A percentile compares a stretch with the other conserved stretches of the same genome.
These are phyloP conservation scores for Draba incana DNA, from an alignment of 345 rosid species.

Conservation along the genomic window DNA sequence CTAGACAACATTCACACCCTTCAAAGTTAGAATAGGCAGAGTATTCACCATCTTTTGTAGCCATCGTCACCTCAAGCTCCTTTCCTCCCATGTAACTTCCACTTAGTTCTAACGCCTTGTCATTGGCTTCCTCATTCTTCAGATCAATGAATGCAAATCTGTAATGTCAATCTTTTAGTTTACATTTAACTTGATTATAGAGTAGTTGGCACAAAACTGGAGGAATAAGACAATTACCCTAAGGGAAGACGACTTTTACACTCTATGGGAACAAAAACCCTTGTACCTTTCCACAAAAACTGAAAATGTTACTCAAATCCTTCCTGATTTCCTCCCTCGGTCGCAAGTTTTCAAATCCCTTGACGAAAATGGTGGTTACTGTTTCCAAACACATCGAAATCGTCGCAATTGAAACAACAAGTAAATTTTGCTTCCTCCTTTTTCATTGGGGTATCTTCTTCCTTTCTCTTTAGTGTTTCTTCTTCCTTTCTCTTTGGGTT, in stretches of 20 bases:
- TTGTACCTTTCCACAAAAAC: constrained; percentile 59
- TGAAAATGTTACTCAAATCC: constrained; percentile 52
- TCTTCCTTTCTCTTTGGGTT: too few relatives aligned
- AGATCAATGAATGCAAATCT: constrained; percentile 65
- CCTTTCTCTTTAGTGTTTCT: too few relatives aligned
- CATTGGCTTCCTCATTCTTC: constrained; percentile 36
- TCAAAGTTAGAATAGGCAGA: too few relatives aligned
- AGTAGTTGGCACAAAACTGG: background rate
- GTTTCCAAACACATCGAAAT: constrained; percentile 37
- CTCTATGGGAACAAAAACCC: constrained; percentile 58
- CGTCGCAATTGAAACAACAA: constrained; percentile 1
- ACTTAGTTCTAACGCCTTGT: constrained; percentile 59
- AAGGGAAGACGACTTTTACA: constrained; percentile 51
- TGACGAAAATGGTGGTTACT: constrained; percentile 50
- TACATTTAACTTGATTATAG: too few relatives aligned
- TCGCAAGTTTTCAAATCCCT: constrained; percentile 53
- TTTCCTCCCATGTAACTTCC: constrained; percentile 50
- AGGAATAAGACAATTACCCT: constrained; percentile 28
- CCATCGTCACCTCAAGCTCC: constrained; percentile 26
- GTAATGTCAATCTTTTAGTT: too few relatives aligned
- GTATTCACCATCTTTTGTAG: too few relatives aligned
- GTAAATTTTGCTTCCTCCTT: too few relatives aligned
- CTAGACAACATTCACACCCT: too few relatives aligned
- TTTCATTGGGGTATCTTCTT: too few relatives aligned
- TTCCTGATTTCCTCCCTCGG: constrained; percentile 55